Evolutionary conservation across 2,329 filamentous ascomycete species (phyloP).

Genomic region (Dactylellina parvicollis): DNA sequence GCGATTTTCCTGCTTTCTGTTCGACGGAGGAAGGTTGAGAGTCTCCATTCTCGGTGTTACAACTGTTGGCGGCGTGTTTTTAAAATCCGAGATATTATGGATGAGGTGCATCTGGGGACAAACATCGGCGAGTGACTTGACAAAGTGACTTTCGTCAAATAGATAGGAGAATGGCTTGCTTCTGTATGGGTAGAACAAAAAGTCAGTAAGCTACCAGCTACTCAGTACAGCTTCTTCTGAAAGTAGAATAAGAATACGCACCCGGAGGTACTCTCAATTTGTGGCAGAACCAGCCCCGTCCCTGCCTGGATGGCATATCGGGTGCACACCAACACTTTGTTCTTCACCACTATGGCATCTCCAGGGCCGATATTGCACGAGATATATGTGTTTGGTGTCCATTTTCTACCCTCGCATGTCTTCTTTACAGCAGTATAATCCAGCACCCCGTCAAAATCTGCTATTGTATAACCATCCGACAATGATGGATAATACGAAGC

Average conservation of each 20-base stretch:
- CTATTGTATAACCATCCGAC: background rate
- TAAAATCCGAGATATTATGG: background rate
- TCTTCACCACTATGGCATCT: background rate
- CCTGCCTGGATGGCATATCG: constrained; percentile 3
- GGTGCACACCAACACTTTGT: background rate
- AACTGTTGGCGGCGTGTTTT: background rate
- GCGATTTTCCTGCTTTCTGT: background rate
- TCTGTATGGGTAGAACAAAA: background rate
- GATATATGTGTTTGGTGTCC: background rate
- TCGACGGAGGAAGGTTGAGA: background rate
- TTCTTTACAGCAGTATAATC: background rate
- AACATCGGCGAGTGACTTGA: background rate
- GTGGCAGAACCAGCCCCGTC: background rate
- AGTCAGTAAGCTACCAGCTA: background rate
- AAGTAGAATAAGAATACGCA: background rate
- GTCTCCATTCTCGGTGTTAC: background rate
- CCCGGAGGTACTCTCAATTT: background rate
- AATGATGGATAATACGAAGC: constrained; percentile 1
- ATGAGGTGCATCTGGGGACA: background rate
- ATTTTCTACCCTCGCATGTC: background rate
- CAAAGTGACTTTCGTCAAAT: background rate
- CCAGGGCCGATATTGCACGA: background rate
- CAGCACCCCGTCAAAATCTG: background rate
- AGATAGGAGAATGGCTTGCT: background rate
- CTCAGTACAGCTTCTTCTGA: background rate